Conservation (phyloP, 306 rosid species). For the Parietaria judaica region DNA sequence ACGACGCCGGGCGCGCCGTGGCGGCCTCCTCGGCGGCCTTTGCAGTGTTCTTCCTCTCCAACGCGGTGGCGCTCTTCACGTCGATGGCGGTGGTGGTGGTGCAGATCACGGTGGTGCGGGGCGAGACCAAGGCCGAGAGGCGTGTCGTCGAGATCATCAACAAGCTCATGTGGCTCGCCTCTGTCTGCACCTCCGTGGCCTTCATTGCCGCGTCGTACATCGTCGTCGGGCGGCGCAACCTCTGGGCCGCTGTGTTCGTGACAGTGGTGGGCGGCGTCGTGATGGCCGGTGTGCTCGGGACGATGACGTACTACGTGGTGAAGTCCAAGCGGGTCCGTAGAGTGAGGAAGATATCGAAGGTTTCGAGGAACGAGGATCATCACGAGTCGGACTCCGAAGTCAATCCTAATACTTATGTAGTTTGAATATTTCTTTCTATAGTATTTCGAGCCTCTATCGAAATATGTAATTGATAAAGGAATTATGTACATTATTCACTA, state of each 20-base stretch:
- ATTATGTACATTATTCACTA: no score
- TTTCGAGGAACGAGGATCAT: conserved; percentile 6
- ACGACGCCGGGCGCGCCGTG: conserved; percentile 42
- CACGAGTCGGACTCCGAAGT: conserved; percentile 57
- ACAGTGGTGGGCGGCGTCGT: conserved; percentile 45
- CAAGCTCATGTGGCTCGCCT: conserved; percentile 92
- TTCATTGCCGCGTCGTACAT: conserved; percentile 68
- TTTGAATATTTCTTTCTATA: conserved; percentile 21
- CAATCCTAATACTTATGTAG: conserved; percentile 49
- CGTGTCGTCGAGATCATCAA: conserved; percentile 73
- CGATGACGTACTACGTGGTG: conserved; percentile 77
- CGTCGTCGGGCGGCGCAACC: conserved; percentile 55
- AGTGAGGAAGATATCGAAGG: conserved; percentile 50
- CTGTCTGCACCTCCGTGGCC: conserved; percentile 60
- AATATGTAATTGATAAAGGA: neutral
- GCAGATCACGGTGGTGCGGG: conserved; percentile 78
- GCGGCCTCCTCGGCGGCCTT: conserved; percentile 36
- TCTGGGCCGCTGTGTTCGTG: conserved; percentile 70
- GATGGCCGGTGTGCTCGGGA: conserved; percentile 58
- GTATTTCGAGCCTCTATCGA: neutral
- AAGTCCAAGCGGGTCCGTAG: conserved; percentile 49
- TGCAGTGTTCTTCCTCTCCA: conserved; percentile 55
- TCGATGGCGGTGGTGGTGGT: conserved; percentile 82
- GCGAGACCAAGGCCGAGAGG: conserved; percentile 69
- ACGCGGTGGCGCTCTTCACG: conserved; percentile 66